Evolutionary conservation across 495 filamentous ascomycete species (phyloP).

Genomic region (Aspergillus mulundensis): DNA sequence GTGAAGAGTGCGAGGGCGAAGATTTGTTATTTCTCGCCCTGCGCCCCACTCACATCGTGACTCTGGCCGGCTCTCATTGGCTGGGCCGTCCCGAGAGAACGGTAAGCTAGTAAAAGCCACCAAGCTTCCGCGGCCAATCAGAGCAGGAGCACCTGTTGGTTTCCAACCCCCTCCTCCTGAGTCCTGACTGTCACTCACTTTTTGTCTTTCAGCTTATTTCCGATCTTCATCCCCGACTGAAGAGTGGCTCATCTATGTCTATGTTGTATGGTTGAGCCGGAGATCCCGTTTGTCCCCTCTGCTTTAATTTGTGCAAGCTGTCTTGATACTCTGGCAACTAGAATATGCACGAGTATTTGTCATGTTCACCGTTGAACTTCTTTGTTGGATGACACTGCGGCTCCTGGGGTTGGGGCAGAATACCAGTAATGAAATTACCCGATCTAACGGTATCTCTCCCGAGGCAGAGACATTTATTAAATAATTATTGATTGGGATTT

Average conservation of each 20-base stretch:
- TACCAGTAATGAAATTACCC: slow-evolving; percentile 24
- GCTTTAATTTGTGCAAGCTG: too few relatives aligned
- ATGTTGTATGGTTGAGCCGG: too few relatives aligned
- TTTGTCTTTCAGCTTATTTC: not conserved
- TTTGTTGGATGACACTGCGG: slow-evolving; percentile 3
- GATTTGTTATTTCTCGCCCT: not conserved
- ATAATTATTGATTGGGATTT: slow-evolving; percentile 1
- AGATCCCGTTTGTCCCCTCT: too few relatives aligned
- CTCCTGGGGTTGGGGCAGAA: not conserved
- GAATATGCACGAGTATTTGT: not conserved
- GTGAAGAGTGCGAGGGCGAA: not conserved
- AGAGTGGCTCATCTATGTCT: too few relatives aligned
- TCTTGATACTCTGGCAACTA: not conserved
- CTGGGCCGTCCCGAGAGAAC: slow-evolving; percentile 18
- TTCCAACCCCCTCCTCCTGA: slow-evolving; percentile 10
- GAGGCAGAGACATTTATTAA: not conserved
- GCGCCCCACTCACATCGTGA: slow-evolving; percentile 22
- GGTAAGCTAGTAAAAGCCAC: slow-evolving; percentile 24
- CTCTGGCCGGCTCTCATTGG: slow-evolving; percentile 20
- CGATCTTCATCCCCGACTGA: too few relatives aligned
- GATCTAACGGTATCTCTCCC: slow-evolving; percentile 20
- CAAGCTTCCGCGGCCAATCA: slow-evolving; percentile 22
- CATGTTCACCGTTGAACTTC: not conserved
- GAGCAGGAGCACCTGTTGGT: slow-evolving; percentile 16
- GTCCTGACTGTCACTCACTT: not conserved